Evolutionary conservation across 1,284 basidiomycete genomes (phyloP), one percentile per base, ranked within the genome.

Genomic region (Trichosporon inkin): DNA sequence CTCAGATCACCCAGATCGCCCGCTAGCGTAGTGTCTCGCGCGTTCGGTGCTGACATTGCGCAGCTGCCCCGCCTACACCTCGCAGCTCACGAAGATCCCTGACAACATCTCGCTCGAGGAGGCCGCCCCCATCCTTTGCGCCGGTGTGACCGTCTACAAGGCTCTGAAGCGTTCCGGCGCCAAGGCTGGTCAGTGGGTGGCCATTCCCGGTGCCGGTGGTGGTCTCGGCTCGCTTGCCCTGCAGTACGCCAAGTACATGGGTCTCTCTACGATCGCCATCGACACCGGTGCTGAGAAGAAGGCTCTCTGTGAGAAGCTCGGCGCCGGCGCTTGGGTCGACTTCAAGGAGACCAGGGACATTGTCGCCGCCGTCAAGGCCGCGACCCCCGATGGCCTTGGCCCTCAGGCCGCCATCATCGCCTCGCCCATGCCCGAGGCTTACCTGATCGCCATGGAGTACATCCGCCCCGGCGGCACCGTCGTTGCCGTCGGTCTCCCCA

Each of bases 61-160:
- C 38, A 62, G 65, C 64, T 69, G 67, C 62, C 66, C 66, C 32
- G 62, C 86, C 11, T 89, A 80, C 71, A 84, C 86, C 41, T 79
- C 83, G 64, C 83, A 84, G 67, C 86, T 93, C 51, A 90, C 89
- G 2, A 85, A 84, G 16, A 90, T 92, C 69, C 90, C 90, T 11
- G 83, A 86, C 1, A 77, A 71, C 4, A 71, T 92, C 53, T 80
- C 82, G 57, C 85, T 87, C 65, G 82, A 83, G 19, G 84, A 83
- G 19, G 90, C 90, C 22, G 89, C 90, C 6, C 88, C 90, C 10
- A 84, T 93, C 63, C 84, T 92, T 19, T 93, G 90, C 69, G 88
- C 89, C 20, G 88, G 76, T 70, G 71, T 69, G 3, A 78, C 77
- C 56, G 74, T 75, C 54, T 93, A 92, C 77, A 88, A 89, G 68